A percentile compares a stretch with the other conserved stretches of the same genome.
Evolutionary conservation across 2,329 filamentous ascomycete species (phyloP).

Genomic region (Xylogone sp.): DNA sequence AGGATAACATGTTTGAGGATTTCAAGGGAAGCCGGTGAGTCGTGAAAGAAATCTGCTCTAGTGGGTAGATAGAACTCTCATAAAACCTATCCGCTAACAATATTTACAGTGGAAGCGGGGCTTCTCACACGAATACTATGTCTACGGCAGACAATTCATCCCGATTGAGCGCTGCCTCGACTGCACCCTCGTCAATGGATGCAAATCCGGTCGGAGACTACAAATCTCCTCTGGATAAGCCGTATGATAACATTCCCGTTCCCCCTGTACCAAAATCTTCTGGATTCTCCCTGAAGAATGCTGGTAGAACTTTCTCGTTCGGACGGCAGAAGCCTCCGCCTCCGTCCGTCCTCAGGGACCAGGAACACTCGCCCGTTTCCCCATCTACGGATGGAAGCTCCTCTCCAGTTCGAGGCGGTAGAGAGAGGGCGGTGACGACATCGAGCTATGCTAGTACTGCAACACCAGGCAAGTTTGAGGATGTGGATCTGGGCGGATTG

Average conservation of each 20-base stretch:
- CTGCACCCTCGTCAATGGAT: slow-evolving; percentile 29
- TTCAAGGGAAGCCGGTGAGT: slow-evolving; percentile 30
- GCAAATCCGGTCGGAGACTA: slow-evolving; percentile 19
- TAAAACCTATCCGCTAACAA: slow-evolving; percentile 10
- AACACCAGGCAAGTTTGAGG: slow-evolving; percentile 25
- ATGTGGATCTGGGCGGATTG: slow-evolving; percentile 22
- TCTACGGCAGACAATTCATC: slow-evolving; percentile 31
- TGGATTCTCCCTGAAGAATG: slow-evolving; percentile 26
- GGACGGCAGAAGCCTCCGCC: slow-evolving; percentile 22
- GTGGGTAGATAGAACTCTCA: neutral
- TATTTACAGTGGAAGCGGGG: slow-evolving; percentile 28
- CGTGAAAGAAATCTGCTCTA: neutral
- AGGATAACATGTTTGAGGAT: slow-evolving; percentile 29
- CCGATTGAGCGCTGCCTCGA: slow-evolving; percentile 29
- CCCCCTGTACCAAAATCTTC: slow-evolving; percentile 26
- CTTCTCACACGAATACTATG: slow-evolving; percentile 29
- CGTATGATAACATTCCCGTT: slow-evolving; percentile 23
- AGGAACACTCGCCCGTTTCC: slow-evolving; percentile 5
- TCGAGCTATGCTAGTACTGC: slow-evolving; percentile 31
- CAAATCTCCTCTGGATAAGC: slow-evolving; percentile 24
- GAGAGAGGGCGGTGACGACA: slow-evolving; percentile 23
- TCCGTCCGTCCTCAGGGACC: slow-evolving; percentile 11
- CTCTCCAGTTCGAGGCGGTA: slow-evolving; percentile 14
- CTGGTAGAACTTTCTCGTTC: slow-evolving; percentile 29
- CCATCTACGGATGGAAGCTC: slow-evolving; percentile 17